phyloP scores from a whole-genome alignment of 2,329 filamentous ascomycete genomes.

The Raffaelea albimanens region DNA sequence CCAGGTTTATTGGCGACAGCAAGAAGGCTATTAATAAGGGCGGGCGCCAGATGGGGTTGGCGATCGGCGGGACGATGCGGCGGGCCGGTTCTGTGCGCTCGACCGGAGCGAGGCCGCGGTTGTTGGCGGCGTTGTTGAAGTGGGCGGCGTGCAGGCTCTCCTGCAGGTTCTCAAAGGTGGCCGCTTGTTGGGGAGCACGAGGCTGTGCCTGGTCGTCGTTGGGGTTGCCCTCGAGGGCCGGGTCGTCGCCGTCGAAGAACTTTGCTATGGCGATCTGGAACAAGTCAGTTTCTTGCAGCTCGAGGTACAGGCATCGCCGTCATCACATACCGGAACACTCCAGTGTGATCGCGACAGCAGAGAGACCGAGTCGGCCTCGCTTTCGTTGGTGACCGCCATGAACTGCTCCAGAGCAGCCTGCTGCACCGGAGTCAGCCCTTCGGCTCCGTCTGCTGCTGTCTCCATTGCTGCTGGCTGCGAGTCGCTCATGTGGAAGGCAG shows the following conservation, averaged over 20 bases:
- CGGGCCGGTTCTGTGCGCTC: constrained; percentile 59
- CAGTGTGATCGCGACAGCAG: constrained; percentile 81
- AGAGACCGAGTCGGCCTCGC: constrained; percentile 63
- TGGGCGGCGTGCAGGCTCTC: not conserved
- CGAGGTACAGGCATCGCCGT: not conserved
- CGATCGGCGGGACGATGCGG: constrained; percentile 65
- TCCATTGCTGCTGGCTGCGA: too few species aligned
- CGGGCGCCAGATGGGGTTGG: constrained; percentile 53
- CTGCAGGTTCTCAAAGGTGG: constrained; percentile 7
- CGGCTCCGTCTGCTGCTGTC: constrained; percentile 16
- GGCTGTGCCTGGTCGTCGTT: constrained; percentile 49
- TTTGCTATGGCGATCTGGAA: constrained; percentile 84
- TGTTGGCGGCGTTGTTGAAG: not conserved
- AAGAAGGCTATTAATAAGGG: constrained; percentile 70
- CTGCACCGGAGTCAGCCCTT: constrained; percentile 68
- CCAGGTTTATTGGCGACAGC: constrained; percentile 70
- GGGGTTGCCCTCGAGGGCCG: constrained; percentile 77
- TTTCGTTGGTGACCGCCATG: constrained; percentile 78
- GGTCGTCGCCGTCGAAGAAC: constrained; percentile 91
- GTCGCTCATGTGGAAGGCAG: too few species aligned
- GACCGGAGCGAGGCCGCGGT: not conserved
- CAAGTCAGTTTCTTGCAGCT: not conserved
- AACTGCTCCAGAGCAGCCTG: constrained; percentile 82
- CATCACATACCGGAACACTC: constrained; percentile 70
- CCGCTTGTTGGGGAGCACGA: constrained; percentile 17